Base-by-base conservation (phyloP, 208 protist species). In the Naegleria fowleri region DNA sequence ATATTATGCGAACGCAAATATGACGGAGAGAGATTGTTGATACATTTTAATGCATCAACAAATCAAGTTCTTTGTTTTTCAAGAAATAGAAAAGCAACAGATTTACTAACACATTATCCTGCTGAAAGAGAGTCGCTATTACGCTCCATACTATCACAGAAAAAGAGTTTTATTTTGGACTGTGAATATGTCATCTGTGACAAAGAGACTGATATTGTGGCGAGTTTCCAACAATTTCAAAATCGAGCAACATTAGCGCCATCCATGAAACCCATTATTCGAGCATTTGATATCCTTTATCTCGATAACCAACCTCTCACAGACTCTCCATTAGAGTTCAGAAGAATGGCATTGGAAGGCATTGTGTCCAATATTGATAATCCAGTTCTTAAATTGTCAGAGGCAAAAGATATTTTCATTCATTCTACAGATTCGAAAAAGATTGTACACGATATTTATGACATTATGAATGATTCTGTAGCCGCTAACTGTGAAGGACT, bases 271-370 rank as follows among this genome's bases (percentile, higher is more conserved):
- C 67, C 67, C 36, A 36, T n/a, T 1, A 79, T 79, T 36, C 16
- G 29, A 93, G 98, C 95, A 2, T 99, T 99, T 95, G 99, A 99
- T 94, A 90, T 99, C n/a, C 93, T 99, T 22, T 99, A 98, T 93
- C 94, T 99, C 38, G 99, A 99, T 94, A 98, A 97, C 0, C 92
- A 97, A 92, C 94, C 95, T 36, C 93, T 98, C 15, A 94, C 99
- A 25, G 58, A 95, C 4, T 93, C 97, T 89, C 91, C 97, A 33
- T 93, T 99, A 1, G 41, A 90, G 25, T 91, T 97, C 90, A 95
- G 98, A 36, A 95, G 98, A 39, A 88, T 94, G 75, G 41, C 96
- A 33, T 91, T 99, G n/a, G 90, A 94, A 41, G 93, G 0, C 9
- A 11, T 79, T 36, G 29, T 79, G 9, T 36, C 16, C 6, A 13